Conservation (phyloP, 768 basidiomycete species). For the Kwoniella heveanensis region DNA sequence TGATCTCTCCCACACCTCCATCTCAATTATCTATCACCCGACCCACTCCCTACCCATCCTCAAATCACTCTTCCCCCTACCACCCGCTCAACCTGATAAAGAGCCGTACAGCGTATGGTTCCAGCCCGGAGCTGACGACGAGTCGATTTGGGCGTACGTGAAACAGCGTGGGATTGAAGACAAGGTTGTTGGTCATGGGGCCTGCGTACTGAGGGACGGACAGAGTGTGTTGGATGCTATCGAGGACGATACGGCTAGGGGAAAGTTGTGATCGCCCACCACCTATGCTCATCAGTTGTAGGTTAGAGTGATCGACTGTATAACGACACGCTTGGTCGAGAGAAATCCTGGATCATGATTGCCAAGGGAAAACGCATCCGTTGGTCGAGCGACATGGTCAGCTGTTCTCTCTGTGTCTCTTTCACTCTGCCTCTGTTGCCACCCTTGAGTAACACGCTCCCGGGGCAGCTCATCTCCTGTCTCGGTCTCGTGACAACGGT, state of each 20-base stretch:
- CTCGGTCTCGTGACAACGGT: no score
- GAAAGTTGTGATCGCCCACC: not conserved
- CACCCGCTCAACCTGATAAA: slow-evolving; percentile 57
- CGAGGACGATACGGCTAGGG: not conserved
- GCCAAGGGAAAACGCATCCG: no score
- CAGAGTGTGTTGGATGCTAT: slow-evolving; percentile 57
- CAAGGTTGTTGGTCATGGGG: slow-evolving; percentile 76
- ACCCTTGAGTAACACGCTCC: no score
- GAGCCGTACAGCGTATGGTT: slow-evolving; percentile 77
- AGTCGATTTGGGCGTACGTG: slow-evolving; percentile 66
- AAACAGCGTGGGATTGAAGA: slow-evolving; percentile 66
- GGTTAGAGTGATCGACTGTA: no score
- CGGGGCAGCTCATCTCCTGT: no score
- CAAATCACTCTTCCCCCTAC: slow-evolving; percentile 37
- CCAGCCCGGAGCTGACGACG: slow-evolving; percentile 82
- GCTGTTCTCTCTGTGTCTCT: no score
- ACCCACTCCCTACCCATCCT: slow-evolving; percentile 34
- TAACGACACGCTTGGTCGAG: no score
- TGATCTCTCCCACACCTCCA: slow-evolving; percentile 39
- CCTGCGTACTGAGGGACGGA: slow-evolving; percentile 78
- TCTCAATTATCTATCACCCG: slow-evolving; percentile 50
- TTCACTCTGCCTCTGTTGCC: no score
- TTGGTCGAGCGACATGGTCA: no score
- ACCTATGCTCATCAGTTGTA: no score
- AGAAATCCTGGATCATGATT: no score